These are phyloP conservation scores for Penicillium frequentans DNA, from an alignment of 2,329 filamentous ascomycete genomes.

Conservation along the genomic window DNA sequence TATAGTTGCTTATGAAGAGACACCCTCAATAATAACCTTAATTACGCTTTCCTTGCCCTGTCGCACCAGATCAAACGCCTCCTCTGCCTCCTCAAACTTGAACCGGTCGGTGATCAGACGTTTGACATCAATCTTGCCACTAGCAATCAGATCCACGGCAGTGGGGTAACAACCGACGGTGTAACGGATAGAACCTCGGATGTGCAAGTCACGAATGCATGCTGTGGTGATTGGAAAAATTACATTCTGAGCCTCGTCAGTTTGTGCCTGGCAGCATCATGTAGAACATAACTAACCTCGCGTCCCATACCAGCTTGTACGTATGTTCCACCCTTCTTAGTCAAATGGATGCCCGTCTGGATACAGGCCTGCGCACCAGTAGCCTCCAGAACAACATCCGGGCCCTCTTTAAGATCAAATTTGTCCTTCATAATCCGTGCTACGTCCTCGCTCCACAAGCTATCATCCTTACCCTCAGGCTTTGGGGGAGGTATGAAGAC, in stretches of 20 bases:
- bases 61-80: slow-evolving; percentile 50
- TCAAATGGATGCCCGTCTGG: slow-evolving; percentile 47
- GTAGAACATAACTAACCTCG: slow-evolving; percentile 29
- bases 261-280: not conserved
- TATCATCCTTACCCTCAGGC: slow-evolving; percentile 32
- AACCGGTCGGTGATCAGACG: slow-evolving; percentile 42
- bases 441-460: slow-evolving; percentile 39
- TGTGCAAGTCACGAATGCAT: slow-evolving; percentile 49
- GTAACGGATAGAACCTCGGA: slow-evolving; percentile 56
- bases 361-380: slow-evolving; percentile 52
- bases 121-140: slow-evolving; percentile 45
- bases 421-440: slow-evolving; percentile 42
- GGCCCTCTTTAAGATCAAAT: slow-evolving; percentile 45
- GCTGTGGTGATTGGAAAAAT: slow-evolving; percentile 53
- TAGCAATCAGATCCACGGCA: slow-evolving; percentile 52
- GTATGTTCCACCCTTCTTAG: slow-evolving; percentile 50
- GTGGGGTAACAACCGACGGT: slow-evolving; percentile 51
- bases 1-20: slow-evolving; percentile 16
- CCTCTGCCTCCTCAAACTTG: slow-evolving; percentile 48
- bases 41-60: slow-evolving; percentile 40
- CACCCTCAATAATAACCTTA: slow-evolving; percentile 48
- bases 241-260: slow-evolving; percentile 38
- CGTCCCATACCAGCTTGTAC: slow-evolving; percentile 56
- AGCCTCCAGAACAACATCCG: slow-evolving; percentile 53
- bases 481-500: slow-evolving; percentile 41